Evolutionary conservation across 495 filamentous ascomycete genomes (phyloP), one percentile per base, ranked within the genome.

Genomic region (Xylaria scruposa): DNA sequence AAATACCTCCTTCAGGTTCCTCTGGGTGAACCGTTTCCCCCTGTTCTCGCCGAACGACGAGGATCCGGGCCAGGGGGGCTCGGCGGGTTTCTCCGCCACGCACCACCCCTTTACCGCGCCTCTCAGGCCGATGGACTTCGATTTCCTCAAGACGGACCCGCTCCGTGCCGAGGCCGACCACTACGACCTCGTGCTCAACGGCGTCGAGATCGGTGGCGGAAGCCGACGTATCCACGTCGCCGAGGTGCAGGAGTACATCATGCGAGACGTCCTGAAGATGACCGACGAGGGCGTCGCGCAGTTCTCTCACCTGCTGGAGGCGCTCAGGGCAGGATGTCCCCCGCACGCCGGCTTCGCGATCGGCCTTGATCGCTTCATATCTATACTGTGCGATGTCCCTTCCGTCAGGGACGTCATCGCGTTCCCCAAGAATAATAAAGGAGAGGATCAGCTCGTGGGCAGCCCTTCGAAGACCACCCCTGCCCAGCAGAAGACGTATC

Each of bases 41-140:
- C 89, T 99, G 64, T 98, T 99, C 83, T 91, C 92, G 0, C 92
- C 92, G 0, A 82, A 82, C 31, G 78, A 82, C 42, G 88, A 87
- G 47, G 88, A 88, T 38, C 92, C 94, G 6, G 94, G 94, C 4
- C 95, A 97, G 80, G 92, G 91, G 38, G 95, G 94, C 21, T 78
- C 82, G 13, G 89, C 95, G 0, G 94, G 94, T 4, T 86, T 98
- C 78, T 89, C 90, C 19, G 91, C 96, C 8, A 98, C 95, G 0
- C 96, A 99, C 74, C 96, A 99, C 79, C 96, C 97, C 1, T 99
- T 99, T 81, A 99, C 96, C 4, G 92, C 97, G 0, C 96, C 97
- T 0, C 89, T 91, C 66, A 86, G 89, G 7, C 74, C 86, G 15
- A 82, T 84, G 15, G 97, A 98, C 76, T 88, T 97, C 36, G 90